phyloP scores from a whole-genome alignment of 805 yeast species.

The Scheffersomyces coipomensis region DNA sequence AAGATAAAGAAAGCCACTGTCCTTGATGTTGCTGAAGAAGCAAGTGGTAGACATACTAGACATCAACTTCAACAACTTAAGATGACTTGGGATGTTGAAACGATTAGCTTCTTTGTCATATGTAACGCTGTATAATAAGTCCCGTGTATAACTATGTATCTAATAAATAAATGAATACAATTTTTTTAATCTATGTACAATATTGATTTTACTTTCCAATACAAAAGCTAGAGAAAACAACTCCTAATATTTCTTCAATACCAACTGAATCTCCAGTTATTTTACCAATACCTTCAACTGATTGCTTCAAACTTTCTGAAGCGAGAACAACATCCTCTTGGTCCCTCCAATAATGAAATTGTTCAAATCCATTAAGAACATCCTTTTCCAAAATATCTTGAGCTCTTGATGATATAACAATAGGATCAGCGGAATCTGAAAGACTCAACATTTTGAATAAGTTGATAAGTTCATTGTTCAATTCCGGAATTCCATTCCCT shows the following conservation, averaged over 20 bases:
- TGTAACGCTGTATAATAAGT: conserved; percentile 21
- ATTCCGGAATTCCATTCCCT: conserved; percentile 51
- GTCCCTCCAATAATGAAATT: conserved; percentile 50
- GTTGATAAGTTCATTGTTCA: conserved; percentile 42
- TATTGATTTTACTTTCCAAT: conserved; percentile 67
- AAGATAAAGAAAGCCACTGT: conserved; percentile 23
- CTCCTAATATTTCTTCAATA: conserved; percentile 86
- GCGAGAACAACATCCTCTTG: conserved; percentile 76
- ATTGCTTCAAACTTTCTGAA: conserved; percentile 66
- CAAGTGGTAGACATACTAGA: conserved; percentile 43
- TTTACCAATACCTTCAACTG: conserved; percentile 86
- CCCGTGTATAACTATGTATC: background rate
- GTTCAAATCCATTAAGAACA: conserved; percentile 71
- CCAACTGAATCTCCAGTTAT: conserved; percentile 90
- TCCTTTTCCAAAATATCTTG: conserved; percentile 74
- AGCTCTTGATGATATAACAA: conserved; percentile 71
- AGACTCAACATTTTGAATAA: conserved; percentile 50
- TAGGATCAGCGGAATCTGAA: conserved; percentile 58
- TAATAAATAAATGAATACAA: background rate
- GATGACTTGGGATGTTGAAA: conserved; percentile 46
- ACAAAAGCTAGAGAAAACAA: conserved; percentile 88
- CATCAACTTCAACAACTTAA: conserved; percentile 45
- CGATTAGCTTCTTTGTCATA: conserved; percentile 30
- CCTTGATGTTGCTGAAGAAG: conserved; percentile 22
- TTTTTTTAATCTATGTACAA: conserved; percentile 2